These are phyloP conservation scores for Globisporangium uncinulatum DNA, from an alignment of 352 stramenopile genomes.

Conservation along the genomic window DNA sequence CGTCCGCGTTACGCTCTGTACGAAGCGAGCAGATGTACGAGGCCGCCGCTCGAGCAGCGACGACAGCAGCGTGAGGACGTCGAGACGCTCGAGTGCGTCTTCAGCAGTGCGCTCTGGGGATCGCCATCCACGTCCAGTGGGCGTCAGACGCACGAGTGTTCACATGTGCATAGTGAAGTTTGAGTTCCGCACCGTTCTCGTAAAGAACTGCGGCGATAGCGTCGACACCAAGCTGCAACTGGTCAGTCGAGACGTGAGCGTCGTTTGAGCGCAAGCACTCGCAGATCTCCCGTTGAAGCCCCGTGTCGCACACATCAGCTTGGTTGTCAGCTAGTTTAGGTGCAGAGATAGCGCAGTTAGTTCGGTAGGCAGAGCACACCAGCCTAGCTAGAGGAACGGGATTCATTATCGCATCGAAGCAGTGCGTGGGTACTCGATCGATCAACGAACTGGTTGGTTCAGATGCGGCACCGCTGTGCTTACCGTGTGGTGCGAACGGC, in stretches of 20 bases:
- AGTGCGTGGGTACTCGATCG: too few relatives aligned
- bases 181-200: constrained; percentile 28
- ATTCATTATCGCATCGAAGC: too few relatives aligned
- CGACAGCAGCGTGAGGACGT: constrained; percentile 19
- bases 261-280: constrained; percentile 8
- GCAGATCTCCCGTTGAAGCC: constrained; percentile 27
- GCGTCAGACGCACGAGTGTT: too few relatives aligned
- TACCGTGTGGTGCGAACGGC: constrained; percentile 35
- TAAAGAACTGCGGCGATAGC: constrained; percentile 33
- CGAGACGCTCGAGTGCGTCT: constrained; percentile 21
- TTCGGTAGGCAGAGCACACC: background rate
- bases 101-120: constrained; percentile 20
- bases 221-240: constrained; percentile 19
- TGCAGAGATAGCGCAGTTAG: too few relatives aligned
- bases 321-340: constrained; percentile 46
- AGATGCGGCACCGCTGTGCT: background rate
- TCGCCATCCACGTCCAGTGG: background rate
- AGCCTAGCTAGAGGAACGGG: background rate
- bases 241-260: constrained; percentile 11
- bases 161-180: too few relatives aligned
- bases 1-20: constrained; percentile 24
- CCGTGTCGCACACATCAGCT: constrained; percentile 25
- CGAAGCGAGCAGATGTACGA: constrained; percentile 11
- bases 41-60: constrained; percentile 20
- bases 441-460: too few relatives aligned